phyloP scores from a whole-genome alignment of 305 asterid species.

The Fraxinus sp. region DNA sequence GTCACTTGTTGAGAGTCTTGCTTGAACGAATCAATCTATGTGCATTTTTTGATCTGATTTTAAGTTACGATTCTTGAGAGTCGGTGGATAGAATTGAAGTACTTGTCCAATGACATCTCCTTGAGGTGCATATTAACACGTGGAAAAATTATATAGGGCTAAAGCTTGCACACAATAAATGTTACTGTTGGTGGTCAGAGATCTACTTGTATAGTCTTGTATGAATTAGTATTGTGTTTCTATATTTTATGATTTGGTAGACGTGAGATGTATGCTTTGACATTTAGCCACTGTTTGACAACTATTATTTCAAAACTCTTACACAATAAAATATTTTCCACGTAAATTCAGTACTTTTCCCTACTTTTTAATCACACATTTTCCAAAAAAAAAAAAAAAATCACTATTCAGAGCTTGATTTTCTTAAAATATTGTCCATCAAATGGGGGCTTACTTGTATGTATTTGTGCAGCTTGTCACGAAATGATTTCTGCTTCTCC shows the following conservation, averaged over 20 bases:
- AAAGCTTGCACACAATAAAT: background rate
- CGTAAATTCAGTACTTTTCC: too few relatives aligned
- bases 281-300: background rate
- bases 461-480: background rate
- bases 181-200: background rate
- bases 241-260: too few relatives aligned
- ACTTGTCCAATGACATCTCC: background rate
- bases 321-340: too few relatives aligned
- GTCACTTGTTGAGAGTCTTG: background rate
- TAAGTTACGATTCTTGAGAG: background rate
- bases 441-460: too few relatives aligned
- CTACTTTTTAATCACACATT: too few relatives aligned
- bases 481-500: background rate
- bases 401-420: background rate
- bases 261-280: background rate
- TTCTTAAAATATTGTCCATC: too few relatives aligned
- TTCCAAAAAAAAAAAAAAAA: too few relatives aligned
- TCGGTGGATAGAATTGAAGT: background rate
- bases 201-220: background rate
- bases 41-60: background rate
- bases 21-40: background rate
- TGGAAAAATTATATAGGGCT: background rate
- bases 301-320: too few relatives aligned
- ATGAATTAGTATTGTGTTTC: background rate
- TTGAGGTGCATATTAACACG: background rate